Conservation (phyloP, 106 monocot species). For the Allium fistulosum region DNA sequence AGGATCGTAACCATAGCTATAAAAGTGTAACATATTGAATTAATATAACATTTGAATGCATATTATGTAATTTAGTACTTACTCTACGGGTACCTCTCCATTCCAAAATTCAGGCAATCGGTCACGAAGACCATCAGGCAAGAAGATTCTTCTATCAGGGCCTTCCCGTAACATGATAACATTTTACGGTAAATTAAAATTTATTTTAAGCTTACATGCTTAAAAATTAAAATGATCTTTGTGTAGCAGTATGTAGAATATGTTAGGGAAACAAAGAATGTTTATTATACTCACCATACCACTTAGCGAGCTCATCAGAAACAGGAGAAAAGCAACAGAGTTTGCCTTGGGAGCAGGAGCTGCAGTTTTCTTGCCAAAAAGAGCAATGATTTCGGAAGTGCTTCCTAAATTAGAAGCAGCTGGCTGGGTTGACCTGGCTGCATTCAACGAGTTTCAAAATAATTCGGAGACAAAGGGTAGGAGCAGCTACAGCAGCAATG, state of each 20-base stretch:
- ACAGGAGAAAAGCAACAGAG: constrained; percentile 20
- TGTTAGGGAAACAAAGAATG: too few relatives aligned
- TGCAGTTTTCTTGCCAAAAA: constrained; percentile 60
- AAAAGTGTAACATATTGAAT: too few relatives aligned
- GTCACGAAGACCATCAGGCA: constrained; percentile 85
- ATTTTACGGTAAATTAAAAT: not conserved
- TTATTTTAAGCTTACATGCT: not conserved
- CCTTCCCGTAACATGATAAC: constrained; percentile 9
- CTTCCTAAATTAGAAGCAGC: constrained; percentile 17
- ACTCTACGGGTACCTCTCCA: constrained; percentile 97
- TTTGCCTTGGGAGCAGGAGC: constrained; percentile 48
- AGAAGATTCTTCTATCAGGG: constrained; percentile 81
- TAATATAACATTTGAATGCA: not conserved
- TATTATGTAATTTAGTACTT: constrained; percentile 44
- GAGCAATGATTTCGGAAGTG: constrained; percentile 38
- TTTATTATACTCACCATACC: constrained; percentile 74
- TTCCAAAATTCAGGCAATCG: constrained; percentile 91
- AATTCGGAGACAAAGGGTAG: constrained; percentile 58
- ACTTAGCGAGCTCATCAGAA: constrained; percentile 88
- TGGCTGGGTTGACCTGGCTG: constrained; percentile 17
- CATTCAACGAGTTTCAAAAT: constrained; percentile 43
- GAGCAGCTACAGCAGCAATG: constrained; percentile 20
- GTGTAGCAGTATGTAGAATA: too few relatives aligned
- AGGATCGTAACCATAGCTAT: constrained; percentile 97
- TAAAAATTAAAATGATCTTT: too few relatives aligned